A percentile compares a stretch with the other conserved stretches of the same genome.
These are phyloP conservation scores for Globisporangium paddicum DNA, from an alignment of 352 stramenopile species.

Conservation along the genomic window DNA sequence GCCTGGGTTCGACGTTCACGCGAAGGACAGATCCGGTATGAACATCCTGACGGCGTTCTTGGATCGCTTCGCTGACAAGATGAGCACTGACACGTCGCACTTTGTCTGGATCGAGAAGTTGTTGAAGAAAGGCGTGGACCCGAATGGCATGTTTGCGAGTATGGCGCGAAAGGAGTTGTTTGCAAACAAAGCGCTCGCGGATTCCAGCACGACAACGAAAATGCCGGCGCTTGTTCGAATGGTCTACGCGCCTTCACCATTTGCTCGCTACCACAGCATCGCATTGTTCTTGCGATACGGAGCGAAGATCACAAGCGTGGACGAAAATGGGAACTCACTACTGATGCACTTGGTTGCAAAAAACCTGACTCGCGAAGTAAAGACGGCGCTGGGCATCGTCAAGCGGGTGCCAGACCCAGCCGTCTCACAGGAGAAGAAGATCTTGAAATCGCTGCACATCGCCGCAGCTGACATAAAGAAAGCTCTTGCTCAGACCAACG, in stretches of 20 bases:
- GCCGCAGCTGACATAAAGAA: constrained; percentile 31
- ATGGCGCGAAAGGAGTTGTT: constrained; percentile 28
- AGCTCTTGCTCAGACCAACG: constrained; percentile 38
- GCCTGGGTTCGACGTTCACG: constrained; percentile 31
- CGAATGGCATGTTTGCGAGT: constrained; percentile 43
- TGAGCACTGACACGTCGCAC: constrained; percentile 17
- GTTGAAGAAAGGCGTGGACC: constrained; percentile 47
- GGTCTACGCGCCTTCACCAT: constrained; percentile 27
- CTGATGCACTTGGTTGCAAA: constrained; percentile 54
- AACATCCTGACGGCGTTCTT: constrained; percentile 53
- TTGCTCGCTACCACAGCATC: constrained; percentile 31
- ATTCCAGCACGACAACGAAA: constrained; percentile 19
- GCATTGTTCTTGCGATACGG: constrained; percentile 54
- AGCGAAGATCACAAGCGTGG: constrained; percentile 37
- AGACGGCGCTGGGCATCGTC: constrained; percentile 39
- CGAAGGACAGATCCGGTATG: constrained; percentile 30
- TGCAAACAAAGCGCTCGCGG: constrained; percentile 25
- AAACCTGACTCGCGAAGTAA: constrained; percentile 44
- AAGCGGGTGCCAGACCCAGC: constrained; percentile 38
- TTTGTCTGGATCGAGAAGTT: constrained; percentile 47
- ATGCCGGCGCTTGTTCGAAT: constrained; percentile 43
- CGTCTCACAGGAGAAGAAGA: constrained; percentile 20
- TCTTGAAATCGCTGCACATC: constrained; percentile 40
- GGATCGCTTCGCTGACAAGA: constrained; percentile 43
- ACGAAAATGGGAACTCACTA: constrained; percentile 51